phyloP scores from a whole-genome alignment of 805 yeast species.

The Saccharomyces paradoxus region DNA sequence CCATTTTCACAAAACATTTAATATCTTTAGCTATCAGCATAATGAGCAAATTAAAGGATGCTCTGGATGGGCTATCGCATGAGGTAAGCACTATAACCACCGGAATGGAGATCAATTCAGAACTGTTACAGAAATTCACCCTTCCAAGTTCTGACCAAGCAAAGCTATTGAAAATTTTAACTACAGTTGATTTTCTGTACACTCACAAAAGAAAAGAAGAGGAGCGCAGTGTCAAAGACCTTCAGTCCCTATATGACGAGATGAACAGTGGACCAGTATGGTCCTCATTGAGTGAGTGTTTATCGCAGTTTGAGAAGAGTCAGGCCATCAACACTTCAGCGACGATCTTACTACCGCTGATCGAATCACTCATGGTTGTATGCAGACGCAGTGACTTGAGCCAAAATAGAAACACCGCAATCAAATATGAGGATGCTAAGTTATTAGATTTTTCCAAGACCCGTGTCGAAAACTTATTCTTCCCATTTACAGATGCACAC shows the following conservation, averaged over 20 bases:
- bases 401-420: constrained; percentile 40
- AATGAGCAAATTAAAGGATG: constrained; percentile 47
- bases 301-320: constrained; percentile 53
- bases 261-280: constrained; percentile 72
- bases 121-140: constrained; percentile 58
- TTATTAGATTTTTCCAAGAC: constrained; percentile 62
- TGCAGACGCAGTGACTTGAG: constrained; percentile 67
- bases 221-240: constrained; percentile 33
- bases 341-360: constrained; percentile 72
- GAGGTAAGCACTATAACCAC: constrained; percentile 35
- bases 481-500: constrained; percentile 82
- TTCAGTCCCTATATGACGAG: constrained; percentile 54
- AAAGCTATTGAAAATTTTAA: constrained; percentile 71
- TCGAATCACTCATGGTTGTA: constrained; percentile 93
- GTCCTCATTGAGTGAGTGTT: constrained; percentile 73
- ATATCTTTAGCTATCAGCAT: constrained; percentile 54
- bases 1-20: constrained; percentile 58
- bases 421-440: constrained; percentile 49
- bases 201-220: constrained; percentile 32
- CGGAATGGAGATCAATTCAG: constrained; percentile 43
- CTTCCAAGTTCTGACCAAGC: constrained; percentile 82
- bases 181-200: constrained; percentile 79
- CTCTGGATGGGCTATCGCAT: constrained; percentile 41
- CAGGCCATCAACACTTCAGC: constrained; percentile 56
- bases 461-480: constrained; percentile 71